phyloP scores from a whole-genome alignment of 2,329 filamentous ascomycete genomes.

The Ophiostoma montium region DNA sequence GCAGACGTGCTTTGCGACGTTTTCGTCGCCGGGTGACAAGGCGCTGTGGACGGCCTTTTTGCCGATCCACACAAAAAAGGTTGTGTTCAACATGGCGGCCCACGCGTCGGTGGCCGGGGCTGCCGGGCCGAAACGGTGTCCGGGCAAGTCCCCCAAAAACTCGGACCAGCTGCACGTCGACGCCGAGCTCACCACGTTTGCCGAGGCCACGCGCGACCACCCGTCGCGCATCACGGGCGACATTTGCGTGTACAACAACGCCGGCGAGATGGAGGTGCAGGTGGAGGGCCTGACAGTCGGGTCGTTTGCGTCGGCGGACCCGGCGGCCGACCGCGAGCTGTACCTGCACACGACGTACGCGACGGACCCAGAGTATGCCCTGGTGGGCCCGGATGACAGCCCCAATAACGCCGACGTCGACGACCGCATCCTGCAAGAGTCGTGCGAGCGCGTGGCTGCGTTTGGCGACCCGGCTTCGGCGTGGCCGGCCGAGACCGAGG shows the following conservation, averaged over 20 bases:
- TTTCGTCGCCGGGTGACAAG: slow-evolving; percentile 26
- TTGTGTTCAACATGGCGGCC: slow-evolving; percentile 25
- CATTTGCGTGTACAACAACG: slow-evolving; percentile 21
- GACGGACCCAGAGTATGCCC: slow-evolving; percentile 27
- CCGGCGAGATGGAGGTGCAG: slow-evolving; percentile 20
- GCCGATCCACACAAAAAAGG: slow-evolving; percentile 20
- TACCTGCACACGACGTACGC: slow-evolving; percentile 23
- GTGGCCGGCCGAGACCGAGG: slow-evolving; percentile 4
- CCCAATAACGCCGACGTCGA: background rate
- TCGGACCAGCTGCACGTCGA: slow-evolving; percentile 16
- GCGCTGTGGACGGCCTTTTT: slow-evolving; percentile 30
- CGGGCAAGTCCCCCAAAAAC: slow-evolving; percentile 2
- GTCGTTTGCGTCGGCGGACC: slow-evolving; percentile 18
- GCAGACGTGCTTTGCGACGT: slow-evolving; percentile 27
- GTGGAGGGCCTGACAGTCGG: slow-evolving; percentile 21
- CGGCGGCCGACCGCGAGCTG: slow-evolving; percentile 21
- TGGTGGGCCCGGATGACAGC: too few species aligned
- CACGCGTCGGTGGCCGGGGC: background rate
- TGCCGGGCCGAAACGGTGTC: background rate
- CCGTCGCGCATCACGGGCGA: slow-evolving; percentile 23
- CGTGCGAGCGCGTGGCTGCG: background rate
- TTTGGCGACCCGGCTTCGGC: background rate
- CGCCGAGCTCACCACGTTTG: slow-evolving; percentile 19
- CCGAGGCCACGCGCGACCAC: slow-evolving; percentile 13
- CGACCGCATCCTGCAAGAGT: background rate